Evolutionary conservation across 768 basidiomycete species (phyloP).

Genomic region (Peribolospora kevripleyi): DNA sequence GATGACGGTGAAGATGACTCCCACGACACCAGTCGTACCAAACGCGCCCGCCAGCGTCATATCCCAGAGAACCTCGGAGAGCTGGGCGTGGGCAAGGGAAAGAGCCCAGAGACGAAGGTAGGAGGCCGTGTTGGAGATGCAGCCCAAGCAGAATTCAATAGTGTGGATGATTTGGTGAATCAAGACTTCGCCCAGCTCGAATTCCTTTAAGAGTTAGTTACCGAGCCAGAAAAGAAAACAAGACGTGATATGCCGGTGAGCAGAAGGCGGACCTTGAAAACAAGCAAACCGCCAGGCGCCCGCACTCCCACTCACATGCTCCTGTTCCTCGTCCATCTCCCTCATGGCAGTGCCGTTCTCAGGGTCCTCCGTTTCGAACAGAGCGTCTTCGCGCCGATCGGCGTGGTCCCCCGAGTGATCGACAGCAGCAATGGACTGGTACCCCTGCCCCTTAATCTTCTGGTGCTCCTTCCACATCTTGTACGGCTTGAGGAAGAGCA

Average conservation of each 20-base stretch:
- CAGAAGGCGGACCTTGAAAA: constrained; percentile 2
- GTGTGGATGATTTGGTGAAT: constrained; percentile 88
- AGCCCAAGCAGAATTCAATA: constrained; percentile 96
- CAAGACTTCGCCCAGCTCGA: constrained; percentile 81
- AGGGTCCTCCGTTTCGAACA: constrained; percentile 20
- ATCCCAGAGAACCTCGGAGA: constrained; percentile 61
- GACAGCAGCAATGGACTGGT: constrained; percentile 29
- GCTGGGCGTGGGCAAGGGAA: constrained; percentile 88
- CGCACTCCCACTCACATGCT: background rate
- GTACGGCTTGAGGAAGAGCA: constrained; percentile 81
- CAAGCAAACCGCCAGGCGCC: too few relatives aligned
- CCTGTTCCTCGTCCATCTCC: constrained; percentile 39
- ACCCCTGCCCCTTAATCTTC: constrained; percentile 58
- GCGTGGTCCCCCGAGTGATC: constrained; percentile 26
- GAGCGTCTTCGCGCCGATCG: constrained; percentile 30
- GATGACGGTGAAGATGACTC: constrained; percentile 35
- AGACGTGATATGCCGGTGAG: constrained; percentile 6
- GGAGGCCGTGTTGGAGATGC: constrained; percentile 43
- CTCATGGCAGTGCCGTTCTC: constrained; percentile 20
- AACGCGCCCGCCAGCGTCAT: constrained; percentile 26
- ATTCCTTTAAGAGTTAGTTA: constrained; percentile 29
- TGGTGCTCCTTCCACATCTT: constrained; percentile 71
- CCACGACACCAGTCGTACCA: constrained; percentile 20
- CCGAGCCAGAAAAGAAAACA: too few relatives aligned
- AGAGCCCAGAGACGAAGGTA: constrained; percentile 69